A percentile compares a stretch with the other conserved stretches of the same genome.
phyloP scores from a whole-genome alignment of 208 protist genomes.

The Novymonas esmeraldas region DNA sequence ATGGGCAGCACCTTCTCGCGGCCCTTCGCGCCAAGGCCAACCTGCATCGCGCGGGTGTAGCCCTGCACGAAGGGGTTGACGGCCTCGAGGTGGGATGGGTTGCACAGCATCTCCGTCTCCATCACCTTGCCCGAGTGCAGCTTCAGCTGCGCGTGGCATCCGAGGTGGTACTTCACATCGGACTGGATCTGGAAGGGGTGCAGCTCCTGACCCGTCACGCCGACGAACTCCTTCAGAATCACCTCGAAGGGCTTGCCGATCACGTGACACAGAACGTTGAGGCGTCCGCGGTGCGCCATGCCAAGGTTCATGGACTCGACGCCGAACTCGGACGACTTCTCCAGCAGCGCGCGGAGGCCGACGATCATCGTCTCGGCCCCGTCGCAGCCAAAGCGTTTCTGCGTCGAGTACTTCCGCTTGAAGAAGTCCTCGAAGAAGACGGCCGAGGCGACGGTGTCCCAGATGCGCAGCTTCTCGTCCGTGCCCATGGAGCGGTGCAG shows the following conservation, averaged over 20 bases:
- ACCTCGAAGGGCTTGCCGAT: slow-evolving; percentile 95
- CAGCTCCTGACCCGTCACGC: slow-evolving; percentile 70
- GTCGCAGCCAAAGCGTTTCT: slow-evolving; percentile 98
- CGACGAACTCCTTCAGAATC: slow-evolving; percentile 93
- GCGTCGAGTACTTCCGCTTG: slow-evolving; percentile 93
- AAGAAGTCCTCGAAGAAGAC: slow-evolving; percentile 96
- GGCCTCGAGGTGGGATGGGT: slow-evolving; percentile 99
- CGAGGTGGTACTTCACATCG: slow-evolving; percentile 99
- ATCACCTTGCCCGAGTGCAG: slow-evolving; percentile 83
- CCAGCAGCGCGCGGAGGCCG: slow-evolving; percentile 94
- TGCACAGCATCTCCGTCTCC: slow-evolving; percentile 96
- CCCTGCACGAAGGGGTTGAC: slow-evolving; percentile 98
- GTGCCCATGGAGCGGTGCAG: slow-evolving; percentile 57
- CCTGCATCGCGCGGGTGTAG: slow-evolving; percentile 96
- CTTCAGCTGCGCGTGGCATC: slow-evolving; percentile 75
- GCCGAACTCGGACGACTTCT: slow-evolving; percentile 82
- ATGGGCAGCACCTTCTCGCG: slow-evolving; percentile 79
- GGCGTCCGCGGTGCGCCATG: slow-evolving; percentile 98
- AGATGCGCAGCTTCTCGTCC: slow-evolving; percentile 88
- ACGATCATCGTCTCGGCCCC: slow-evolving; percentile 96
- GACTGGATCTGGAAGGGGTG: slow-evolving; percentile 94
- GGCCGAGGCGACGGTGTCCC: slow-evolving; percentile 91
- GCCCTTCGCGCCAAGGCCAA: slow-evolving; percentile 55
- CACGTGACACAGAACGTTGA: slow-evolving; percentile 97
- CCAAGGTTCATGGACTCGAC: slow-evolving; percentile 96